phyloP scores from a whole-genome alignment of 148 eudicot genomes.

The Chenopodium quinoa region DNA sequence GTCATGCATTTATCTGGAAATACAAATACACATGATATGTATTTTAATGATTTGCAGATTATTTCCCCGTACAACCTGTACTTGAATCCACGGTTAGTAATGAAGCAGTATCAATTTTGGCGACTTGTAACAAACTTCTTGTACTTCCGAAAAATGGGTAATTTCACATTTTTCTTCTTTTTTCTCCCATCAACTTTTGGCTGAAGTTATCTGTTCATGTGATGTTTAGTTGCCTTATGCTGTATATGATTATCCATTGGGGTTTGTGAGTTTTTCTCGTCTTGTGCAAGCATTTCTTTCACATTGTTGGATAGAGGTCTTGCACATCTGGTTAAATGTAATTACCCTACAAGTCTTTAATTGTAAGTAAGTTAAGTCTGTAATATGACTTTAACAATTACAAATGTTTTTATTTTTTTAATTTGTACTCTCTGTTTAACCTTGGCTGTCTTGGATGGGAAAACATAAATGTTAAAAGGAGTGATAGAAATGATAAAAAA shows the following conservation, averaged over 20 bases:
- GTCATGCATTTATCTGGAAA: neutral
- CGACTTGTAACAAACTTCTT: conserved; percentile 89
- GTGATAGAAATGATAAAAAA: neutral
- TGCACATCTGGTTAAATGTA: neutral
- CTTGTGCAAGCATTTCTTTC: neutral
- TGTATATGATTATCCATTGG: neutral
- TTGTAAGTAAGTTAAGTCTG: neutral
- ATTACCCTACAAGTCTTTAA: neutral
- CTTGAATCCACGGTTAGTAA: conserved; percentile 81
- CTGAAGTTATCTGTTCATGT: neutral
- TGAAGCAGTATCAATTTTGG: conserved; percentile 94
- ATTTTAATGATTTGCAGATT: conserved; percentile 52
- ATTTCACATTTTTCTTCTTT: conserved; percentile 10
- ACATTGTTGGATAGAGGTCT: neutral
- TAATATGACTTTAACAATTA: neutral
- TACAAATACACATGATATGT: neutral
- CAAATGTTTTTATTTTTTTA: neutral
- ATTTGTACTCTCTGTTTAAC: neutral
- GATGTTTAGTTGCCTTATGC: neutral
- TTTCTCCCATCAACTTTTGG: neutral
- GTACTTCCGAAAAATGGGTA: conserved; percentile 98
- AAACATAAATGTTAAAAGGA: neutral
- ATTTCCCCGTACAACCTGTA: conserved; percentile 85
- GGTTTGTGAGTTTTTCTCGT: neutral
- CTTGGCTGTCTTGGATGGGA: neutral